A percentile compares a stretch with the other conserved stretches of the same genome.
These are phyloP conservation scores for Xylaria cubensis DNA, from an alignment of 495 filamentous ascomycete species.

Conservation along the genomic window DNA sequence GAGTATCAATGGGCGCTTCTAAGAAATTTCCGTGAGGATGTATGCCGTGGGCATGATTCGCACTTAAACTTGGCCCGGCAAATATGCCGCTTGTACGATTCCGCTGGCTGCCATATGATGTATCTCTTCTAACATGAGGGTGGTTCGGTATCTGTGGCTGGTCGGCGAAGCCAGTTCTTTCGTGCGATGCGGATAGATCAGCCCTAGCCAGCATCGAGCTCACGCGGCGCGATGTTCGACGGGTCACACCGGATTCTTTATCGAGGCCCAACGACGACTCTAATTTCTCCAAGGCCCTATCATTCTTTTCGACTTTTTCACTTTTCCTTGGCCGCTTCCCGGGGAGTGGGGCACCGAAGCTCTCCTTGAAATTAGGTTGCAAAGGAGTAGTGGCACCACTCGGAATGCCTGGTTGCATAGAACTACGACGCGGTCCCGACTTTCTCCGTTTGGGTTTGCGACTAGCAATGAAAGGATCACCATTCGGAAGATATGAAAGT, in stretches of 20 bases:
- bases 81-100: slow-evolving; percentile 65
- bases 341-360: slow-evolving; percentile 54
- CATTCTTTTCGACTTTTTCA: slow-evolving; percentile 53
- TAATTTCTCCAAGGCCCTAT: slow-evolving; percentile 62
- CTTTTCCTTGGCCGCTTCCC: slow-evolving; percentile 53
- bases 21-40: slow-evolving; percentile 58
- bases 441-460: slow-evolving; percentile 56
- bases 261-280: slow-evolving; percentile 78
- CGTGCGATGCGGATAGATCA: slow-evolving; percentile 79
- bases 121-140: slow-evolving; percentile 59
- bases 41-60: slow-evolving; percentile 46
- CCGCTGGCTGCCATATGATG: slow-evolving; percentile 77
- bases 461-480: slow-evolving; percentile 59
- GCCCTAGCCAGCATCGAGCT: slow-evolving; percentile 93
- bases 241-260: slow-evolving; percentile 58
- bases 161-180: slow-evolving; percentile 76
- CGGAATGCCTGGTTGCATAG: slow-evolving; percentile 75
- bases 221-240: slow-evolving; percentile 81
- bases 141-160: slow-evolving; percentile 60
- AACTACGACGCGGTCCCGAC: slow-evolving; percentile 77
- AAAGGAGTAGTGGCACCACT: slow-evolving; percentile 85
- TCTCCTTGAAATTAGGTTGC: slow-evolving; percentile 57
- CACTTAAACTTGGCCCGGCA: slow-evolving; percentile 43
- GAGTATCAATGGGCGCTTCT: slow-evolving; percentile 72
- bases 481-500: slow-evolving; percentile 68